These are phyloP conservation scores for Diaporthe citri DNA, from an alignment of 2,329 filamentous ascomycete genomes.

Conservation along the genomic window DNA sequence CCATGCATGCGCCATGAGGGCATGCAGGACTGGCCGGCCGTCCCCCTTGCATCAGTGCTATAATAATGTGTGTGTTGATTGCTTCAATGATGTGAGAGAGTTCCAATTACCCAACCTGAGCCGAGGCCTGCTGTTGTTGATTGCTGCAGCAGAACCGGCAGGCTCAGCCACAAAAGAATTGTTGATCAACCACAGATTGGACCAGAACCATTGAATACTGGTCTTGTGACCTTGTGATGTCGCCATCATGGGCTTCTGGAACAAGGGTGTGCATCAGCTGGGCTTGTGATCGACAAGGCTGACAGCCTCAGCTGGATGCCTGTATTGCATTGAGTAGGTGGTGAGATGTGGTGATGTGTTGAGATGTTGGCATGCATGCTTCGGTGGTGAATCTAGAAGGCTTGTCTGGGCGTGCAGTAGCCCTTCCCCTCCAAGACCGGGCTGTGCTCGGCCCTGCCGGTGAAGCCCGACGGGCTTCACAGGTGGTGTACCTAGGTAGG, in stretches of 20 bases:
- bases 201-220: neutral
- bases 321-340: neutral
- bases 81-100: neutral
- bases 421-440: neutral
- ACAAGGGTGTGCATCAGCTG: conserved; percentile 6
- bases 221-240: neutral
- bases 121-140: neutral
- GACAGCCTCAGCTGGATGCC: conserved; percentile 15
- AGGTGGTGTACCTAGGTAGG: neutral
- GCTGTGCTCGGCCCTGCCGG: conserved; percentile 25
- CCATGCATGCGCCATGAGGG: conserved; percentile 3
- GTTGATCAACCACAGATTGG: neutral
- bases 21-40: neutral
- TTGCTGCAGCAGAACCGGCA: neutral
- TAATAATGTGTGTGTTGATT: neutral
- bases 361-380: neutral
- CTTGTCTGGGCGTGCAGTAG: conserved; percentile 16
- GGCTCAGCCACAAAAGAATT: conserved; percentile 9
- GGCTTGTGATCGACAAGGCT: conserved; percentile 10
- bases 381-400: conserved; percentile 2
- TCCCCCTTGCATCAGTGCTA: neutral
- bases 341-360: neutral
- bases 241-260: conserved; percentile 1
- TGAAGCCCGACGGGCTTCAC: conserved; percentile 19
- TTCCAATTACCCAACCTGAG: neutral